Evolutionary conservation across 2,329 filamentous ascomycete species (phyloP).

Genomic region (Rhexocercosporidium sp.): DNA sequence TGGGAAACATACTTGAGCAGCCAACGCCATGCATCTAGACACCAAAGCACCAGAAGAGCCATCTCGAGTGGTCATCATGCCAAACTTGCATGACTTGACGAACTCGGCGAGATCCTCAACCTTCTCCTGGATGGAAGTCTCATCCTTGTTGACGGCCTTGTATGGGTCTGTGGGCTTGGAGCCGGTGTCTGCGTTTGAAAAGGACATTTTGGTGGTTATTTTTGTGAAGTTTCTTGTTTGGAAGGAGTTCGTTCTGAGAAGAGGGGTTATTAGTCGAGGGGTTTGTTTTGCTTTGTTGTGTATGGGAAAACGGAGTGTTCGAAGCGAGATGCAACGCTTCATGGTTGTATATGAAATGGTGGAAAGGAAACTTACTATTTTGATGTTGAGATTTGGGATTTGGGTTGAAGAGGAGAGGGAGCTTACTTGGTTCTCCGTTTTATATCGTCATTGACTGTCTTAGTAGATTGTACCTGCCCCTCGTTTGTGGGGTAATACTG

Average conservation of each 20-base stretch:
- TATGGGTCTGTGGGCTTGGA: slow-evolving; percentile 76
- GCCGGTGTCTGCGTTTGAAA: slow-evolving; percentile 65
- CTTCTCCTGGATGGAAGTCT: slow-evolving; percentile 72
- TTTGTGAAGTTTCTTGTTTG: slow-evolving; percentile 16
- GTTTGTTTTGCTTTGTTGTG: slow-evolving; percentile 6
- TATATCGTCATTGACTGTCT: slow-evolving; percentile 21
- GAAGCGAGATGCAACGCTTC: slow-evolving; percentile 21
- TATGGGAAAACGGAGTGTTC: slow-evolving; percentile 8
- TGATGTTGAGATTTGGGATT: not conserved
- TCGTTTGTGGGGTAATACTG: slow-evolving; percentile 14
- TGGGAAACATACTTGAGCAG: slow-evolving; percentile 67
- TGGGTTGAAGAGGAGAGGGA: not conserved
- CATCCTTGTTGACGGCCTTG: slow-evolving; percentile 71
- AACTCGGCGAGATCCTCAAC: slow-evolving; percentile 76
- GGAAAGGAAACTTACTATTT: slow-evolving; percentile 11
- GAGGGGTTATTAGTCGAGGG: slow-evolving; percentile 18
- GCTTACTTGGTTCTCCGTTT: not conserved
- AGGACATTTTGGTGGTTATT: slow-evolving; percentile 41
- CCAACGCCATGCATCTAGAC: slow-evolving; percentile 86
- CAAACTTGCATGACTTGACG: slow-evolving; percentile 76
- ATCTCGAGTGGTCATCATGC: slow-evolving; percentile 85
- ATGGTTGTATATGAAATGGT: slow-evolving; percentile 13
- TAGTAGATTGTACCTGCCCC: not conserved
- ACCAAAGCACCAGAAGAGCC: slow-evolving; percentile 68
- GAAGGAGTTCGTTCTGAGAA: slow-evolving; percentile 17